Percentiles rank a stretch among this genome's conserved stretches.
These are phyloP conservation scores for Hemileia vastatrix DNA, from an alignment of 1,284 basidiomycete species.

Conservation along the genomic window DNA sequence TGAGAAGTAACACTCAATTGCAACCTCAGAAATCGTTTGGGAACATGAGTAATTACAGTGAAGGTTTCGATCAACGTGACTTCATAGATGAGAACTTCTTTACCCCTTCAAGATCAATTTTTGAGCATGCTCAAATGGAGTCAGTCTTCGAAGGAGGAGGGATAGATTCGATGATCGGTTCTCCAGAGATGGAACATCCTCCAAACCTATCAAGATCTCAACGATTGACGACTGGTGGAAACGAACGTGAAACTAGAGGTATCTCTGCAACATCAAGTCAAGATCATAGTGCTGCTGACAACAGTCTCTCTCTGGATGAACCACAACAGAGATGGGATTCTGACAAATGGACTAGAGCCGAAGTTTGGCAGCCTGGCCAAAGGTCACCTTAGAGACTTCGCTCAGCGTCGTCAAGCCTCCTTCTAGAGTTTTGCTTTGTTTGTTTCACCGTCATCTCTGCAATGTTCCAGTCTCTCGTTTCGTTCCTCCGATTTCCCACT, in stretches of 20 bases:
- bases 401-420: too few relatives aligned
- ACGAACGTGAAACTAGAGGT: not conserved
- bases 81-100: not conserved
- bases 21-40: too few relatives aligned
- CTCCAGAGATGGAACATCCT: not conserved
- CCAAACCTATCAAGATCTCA: not conserved
- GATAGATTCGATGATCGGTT: not conserved
- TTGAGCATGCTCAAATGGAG: not conserved
- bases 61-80: not conserved
- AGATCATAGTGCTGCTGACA: not conserved
- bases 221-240: not conserved
- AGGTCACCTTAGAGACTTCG: not conserved
- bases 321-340: not conserved
- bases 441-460: too few relatives aligned
- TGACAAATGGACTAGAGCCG: not conserved
- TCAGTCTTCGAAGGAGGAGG: not conserved
- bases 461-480: too few relatives aligned
- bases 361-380: not conserved
- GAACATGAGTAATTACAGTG: not conserved
- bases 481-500: too few relatives aligned
- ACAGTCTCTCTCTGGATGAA: not conserved
- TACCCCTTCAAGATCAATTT: not conserved
- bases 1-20: too few relatives aligned
- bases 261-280: not conserved
- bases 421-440: too few relatives aligned